Conservation (phyloP, 176 grass and related monocot genomes). For the Triticum timopheevii region DNA sequence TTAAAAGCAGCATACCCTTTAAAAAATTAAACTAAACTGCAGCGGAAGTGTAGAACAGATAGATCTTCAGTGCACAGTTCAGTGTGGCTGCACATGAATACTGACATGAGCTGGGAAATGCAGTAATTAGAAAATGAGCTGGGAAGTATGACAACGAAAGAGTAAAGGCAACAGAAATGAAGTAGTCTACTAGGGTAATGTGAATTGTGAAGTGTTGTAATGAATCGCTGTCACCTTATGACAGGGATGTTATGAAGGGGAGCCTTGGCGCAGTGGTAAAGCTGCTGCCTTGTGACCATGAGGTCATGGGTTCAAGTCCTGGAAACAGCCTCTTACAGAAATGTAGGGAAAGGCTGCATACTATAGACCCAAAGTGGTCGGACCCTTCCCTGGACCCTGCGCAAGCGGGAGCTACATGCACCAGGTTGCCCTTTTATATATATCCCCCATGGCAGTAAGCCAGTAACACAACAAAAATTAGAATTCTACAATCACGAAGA, state of each 20-base stretch:
- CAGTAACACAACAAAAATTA: no score
- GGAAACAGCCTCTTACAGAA: no score
- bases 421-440: no score
- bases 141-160: conserved; percentile 1
- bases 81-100: conserved; percentile 10
- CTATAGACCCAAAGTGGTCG: no score
- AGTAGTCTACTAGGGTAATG: background rate
- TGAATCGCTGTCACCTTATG: background rate
- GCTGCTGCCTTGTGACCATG: no score
- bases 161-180: conserved; percentile 6
- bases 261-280: no score
- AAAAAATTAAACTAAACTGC: conserved; percentile 21
- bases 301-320: no score
- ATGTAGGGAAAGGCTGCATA: no score
- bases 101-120: background rate
- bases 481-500: background rate
- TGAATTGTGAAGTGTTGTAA: background rate
- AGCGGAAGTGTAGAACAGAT: background rate
- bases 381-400: no score
- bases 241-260: background rate
- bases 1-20: background rate
- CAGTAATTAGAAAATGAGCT: background rate
- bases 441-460: no score
- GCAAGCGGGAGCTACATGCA: no score
- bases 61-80: background rate